Conservation (phyloP, 495 filamentous ascomycete genomes). For the Hypoxylon subgilvum region DNA sequence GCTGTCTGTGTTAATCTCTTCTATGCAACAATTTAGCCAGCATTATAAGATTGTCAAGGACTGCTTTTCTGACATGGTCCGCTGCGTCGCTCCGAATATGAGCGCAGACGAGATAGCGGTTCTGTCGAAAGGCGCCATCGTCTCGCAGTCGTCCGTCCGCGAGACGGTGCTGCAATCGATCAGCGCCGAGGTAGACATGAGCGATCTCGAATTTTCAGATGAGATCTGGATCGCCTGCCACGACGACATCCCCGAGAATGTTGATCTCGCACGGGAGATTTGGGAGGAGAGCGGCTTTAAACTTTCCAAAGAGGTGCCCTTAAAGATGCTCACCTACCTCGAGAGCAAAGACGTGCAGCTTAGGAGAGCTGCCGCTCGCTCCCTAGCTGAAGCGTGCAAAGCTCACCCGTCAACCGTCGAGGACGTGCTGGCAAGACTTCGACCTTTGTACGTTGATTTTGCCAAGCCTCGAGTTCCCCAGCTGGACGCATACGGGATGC, state of each 20-base stretch:
- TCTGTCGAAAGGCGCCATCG: constrained; percentile 75
- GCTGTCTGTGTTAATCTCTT: constrained; percentile 68
- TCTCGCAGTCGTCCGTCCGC: constrained; percentile 77
- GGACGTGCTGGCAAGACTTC: constrained; percentile 65
- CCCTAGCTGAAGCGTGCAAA: constrained; percentile 74
- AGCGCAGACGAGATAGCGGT: constrained; percentile 68
- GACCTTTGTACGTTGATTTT: constrained; percentile 72
- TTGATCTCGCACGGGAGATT: constrained; percentile 79
- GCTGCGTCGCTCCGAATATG: constrained; percentile 79
- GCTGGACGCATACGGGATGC: constrained; percentile 92
- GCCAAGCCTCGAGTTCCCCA: constrained; percentile 80
- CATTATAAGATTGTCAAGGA: constrained; percentile 96
- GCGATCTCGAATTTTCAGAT: constrained; percentile 79
- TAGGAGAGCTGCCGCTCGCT: constrained; percentile 79
- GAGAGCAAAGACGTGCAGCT: constrained; percentile 78
- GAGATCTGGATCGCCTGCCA: constrained; percentile 94
- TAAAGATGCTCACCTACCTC: constrained; percentile 76
- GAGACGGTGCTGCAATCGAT: constrained; percentile 90
- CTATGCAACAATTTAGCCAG: constrained; percentile 87
- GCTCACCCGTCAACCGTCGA: constrained; percentile 54
- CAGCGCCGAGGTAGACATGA: constrained; percentile 87
- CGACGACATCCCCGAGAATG: constrained; percentile 88
- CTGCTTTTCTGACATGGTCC: constrained; percentile 80
- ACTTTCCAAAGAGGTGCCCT: constrained; percentile 65
- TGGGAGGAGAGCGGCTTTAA: constrained; percentile 93